phyloP scores from a whole-genome alignment of 371 early-diverging fungal species.

The Mucor mucedo region DNA sequence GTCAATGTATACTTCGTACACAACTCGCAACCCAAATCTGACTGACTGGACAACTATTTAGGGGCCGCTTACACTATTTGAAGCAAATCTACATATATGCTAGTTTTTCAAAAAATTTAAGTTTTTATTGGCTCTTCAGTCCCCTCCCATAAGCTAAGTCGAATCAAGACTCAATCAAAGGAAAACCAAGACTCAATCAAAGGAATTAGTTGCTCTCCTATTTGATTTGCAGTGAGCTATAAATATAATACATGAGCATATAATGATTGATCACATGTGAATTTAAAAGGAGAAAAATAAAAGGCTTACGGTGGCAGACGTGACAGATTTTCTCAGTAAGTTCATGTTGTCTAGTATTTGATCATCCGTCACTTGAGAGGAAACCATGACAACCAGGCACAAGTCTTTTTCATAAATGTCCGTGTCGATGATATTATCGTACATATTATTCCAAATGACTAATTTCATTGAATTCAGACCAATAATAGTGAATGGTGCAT shows the following conservation, averaged over 20 bases:
- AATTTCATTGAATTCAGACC: slow-evolving; percentile 28
- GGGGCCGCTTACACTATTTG: no score
- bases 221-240: slow-evolving; percentile 16
- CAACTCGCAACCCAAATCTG: no score
- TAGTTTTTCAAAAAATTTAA: background rate
- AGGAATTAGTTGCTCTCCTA: slow-evolving; percentile 24
- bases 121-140: background rate
- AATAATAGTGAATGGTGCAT: slow-evolving; percentile 23
- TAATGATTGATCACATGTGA: background rate
- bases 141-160: background rate
- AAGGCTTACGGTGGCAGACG: background rate
- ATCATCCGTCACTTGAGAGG: slow-evolving; percentile 16
- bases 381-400: slow-evolving; percentile 23
- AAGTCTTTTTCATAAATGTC: slow-evolving; percentile 18
- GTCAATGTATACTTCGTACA: no score
- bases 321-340: slow-evolving; percentile 16
- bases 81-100: no score
- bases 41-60: no score
- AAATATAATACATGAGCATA: background rate
- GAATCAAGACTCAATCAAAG: slow-evolving; percentile 23
- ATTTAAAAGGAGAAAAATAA: background rate
- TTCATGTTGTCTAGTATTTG: slow-evolving; percentile 18
- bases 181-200: slow-evolving; percentile 27
- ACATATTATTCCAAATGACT: slow-evolving; percentile 22
- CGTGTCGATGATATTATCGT: slow-evolving; percentile 9